Evolutionary conservation across 768 basidiomycete species (phyloP), one percentile per base, ranked within the genome.

Genomic region (Russula emetica): DNA sequence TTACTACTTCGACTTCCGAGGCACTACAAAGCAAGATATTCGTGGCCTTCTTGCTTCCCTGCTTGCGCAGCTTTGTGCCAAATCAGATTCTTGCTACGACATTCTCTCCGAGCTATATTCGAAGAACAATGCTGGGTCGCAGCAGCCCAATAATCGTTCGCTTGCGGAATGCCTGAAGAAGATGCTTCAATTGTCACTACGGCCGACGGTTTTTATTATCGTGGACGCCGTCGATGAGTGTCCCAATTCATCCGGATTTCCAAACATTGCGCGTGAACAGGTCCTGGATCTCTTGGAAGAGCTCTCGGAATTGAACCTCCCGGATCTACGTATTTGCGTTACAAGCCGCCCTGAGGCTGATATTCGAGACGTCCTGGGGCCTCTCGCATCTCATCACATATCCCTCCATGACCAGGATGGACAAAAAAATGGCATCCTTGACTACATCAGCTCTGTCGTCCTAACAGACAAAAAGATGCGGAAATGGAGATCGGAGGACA

Each of bases 141-240:
- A 10, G 20, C 3, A 53, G 10, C 61, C 61, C 14, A 49, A 44
- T 28, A 45, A 56, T 18, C 9, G 7, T 11, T 16, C 14, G 6
- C 11, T 62, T 18, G 24, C 14, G 9, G 10, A 18, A 22, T 62
- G 61, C 9, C 42, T 62, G 20, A 40, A 50, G 13, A 22, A 62
- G 9, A 40, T 51, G n/a, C 20, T 62, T 3, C 10, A 26, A 38
- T 24, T 58, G 4, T 20, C 14, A 1, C 11, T 4, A 28, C 18
- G 24, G 55, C 9, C 18, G 6, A 11, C 18, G 3, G 10, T 54
- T 2, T 61, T 47, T 26, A 22, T 61, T 4, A 40, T 56, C 2
- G 3, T 52, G 26, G 61, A 62, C 28, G 61, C 55, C 3, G 26
- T 62, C 26, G 61, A 62, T 32, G 55, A 62, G 38, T 62, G 55